These are phyloP conservation scores for Torulaspora globosa DNA, from an alignment of 1,139 yeast genomes.

Conservation along the genomic window DNA sequence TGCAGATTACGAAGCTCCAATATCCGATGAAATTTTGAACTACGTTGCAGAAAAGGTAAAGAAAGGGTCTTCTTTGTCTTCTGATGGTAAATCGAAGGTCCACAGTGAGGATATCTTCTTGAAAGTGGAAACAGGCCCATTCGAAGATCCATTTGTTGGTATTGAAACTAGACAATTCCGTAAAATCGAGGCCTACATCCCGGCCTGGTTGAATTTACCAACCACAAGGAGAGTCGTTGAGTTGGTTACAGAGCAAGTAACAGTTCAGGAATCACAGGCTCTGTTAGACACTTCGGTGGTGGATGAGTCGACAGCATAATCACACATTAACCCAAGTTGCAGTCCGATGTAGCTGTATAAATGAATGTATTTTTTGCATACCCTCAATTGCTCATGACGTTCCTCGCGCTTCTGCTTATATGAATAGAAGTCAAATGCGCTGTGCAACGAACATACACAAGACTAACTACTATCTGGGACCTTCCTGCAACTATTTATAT, in stretches of 20 bases:
- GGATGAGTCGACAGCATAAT: conserved; percentile 6
- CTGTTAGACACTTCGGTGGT: conserved; percentile 9
- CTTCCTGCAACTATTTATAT: conserved; percentile 3
- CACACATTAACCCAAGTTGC: neutral
- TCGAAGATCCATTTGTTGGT: conserved; percentile 81
- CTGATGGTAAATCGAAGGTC: conserved; percentile 44
- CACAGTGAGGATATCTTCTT: conserved; percentile 51
- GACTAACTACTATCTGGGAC: neutral
- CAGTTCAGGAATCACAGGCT: conserved; percentile 35
- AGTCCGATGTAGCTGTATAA: conserved; percentile 3
- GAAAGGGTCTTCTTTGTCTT: conserved; percentile 45
- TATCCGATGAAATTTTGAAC: conserved; percentile 76
- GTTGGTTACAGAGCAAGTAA: conserved; percentile 78
- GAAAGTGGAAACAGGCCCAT: conserved; percentile 68
- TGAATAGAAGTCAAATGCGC: neutral
- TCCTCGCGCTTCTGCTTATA: neutral
- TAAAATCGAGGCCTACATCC: conserved; percentile 92
- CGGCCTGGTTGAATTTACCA: conserved; percentile 90
- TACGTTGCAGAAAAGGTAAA: conserved; percentile 83
- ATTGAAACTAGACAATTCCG: conserved; percentile 82
- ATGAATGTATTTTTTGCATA: conserved; percentile 5
- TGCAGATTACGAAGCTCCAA: conserved; percentile 95
- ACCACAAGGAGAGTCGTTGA: conserved; percentile 84
- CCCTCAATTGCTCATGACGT: neutral
- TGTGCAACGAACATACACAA: neutral